A percentile compares a stretch with the other conserved stretches of the same genome.
Conservation (phyloP, 1,284 basidiomycete genomes). For the Microbotryum intermedium region DNA sequence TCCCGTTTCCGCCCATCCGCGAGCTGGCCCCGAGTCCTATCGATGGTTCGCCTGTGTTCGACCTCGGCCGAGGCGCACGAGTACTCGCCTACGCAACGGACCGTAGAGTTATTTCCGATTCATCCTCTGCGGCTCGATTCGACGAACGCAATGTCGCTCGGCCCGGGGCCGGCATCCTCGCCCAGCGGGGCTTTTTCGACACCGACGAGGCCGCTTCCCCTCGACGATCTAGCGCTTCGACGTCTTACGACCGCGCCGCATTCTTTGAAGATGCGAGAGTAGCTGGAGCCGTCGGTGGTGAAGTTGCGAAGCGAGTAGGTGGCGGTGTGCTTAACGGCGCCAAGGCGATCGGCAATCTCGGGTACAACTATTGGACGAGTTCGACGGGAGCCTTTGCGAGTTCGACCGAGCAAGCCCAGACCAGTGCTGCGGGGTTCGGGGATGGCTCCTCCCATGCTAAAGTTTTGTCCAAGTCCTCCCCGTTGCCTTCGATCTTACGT, state of each 20-base stretch:
- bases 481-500: slow-evolving; percentile 6
- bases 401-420: not conserved
- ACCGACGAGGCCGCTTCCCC: not conserved
- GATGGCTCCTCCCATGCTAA: not conserved
- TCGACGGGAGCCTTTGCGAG: not conserved
- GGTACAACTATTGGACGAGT: slow-evolving; percentile 16
- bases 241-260: not conserved
- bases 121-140: not conserved
- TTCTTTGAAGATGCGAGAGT: slow-evolving; percentile 1
- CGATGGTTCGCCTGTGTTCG: slow-evolving; percentile 18
- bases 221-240: too few relatives aligned
- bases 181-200: slow-evolving; percentile 16
- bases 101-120: not conserved
- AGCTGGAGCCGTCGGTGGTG: slow-evolving; percentile 14
- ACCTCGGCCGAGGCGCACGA: slow-evolving; percentile 17
- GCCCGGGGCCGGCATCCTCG: slow-evolving; percentile 18
- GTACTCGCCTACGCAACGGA: slow-evolving; percentile 22
- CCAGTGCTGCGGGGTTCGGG: too few relatives aligned
- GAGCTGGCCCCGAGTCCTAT: slow-evolving; percentile 9
- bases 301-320: slow-evolving; percentile 22
- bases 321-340: slow-evolving; percentile 27
- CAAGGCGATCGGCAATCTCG: slow-evolving; percentile 25
- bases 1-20: slow-evolving; percentile 13
- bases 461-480: slow-evolving; percentile 20
- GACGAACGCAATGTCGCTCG: slow-evolving; percentile 5